Evolutionary conservation across 257 asterid genomes (phyloP).

Genomic region (Cinchona pubescens): DNA sequence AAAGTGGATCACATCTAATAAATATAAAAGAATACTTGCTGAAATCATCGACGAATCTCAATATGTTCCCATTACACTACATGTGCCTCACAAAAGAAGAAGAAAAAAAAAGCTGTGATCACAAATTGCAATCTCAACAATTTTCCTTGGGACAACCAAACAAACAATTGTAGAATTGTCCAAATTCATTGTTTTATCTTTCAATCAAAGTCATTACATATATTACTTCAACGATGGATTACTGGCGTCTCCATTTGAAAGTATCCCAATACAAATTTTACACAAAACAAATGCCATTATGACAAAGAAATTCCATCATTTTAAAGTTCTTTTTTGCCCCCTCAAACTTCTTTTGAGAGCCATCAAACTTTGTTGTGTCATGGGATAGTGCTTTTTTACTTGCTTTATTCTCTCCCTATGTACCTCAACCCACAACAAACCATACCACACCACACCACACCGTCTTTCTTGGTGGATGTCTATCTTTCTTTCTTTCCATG

Average conservation of each 20-base stretch:
- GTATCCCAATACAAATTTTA: constrained; percentile 10
- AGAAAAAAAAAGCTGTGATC: background rate
- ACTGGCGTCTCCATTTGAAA: constrained; percentile 16
- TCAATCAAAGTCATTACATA: constrained; percentile 9
- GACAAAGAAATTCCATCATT: constrained; percentile 27
- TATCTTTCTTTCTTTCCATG: constrained; percentile 17
- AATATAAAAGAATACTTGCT: background rate
- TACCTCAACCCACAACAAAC: constrained; percentile 19
- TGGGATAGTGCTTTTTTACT: constrained; percentile 18
- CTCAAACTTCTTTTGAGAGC: constrained; percentile 14
- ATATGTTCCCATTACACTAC: constrained; percentile 20
- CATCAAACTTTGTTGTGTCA: constrained; percentile 20
- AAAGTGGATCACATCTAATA: constrained; percentile 17
- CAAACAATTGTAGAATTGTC: background rate
- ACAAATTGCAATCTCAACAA: background rate
- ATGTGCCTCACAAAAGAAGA: constrained; percentile 19
- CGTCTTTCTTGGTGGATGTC: constrained; percentile 30
- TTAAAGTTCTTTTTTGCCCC: background rate
- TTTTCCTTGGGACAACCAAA: constrained; percentile 10
- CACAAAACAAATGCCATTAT: constrained; percentile 14
- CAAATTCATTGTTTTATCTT: constrained; percentile 18
- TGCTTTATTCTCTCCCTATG: constrained; percentile 26
- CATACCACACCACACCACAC: constrained; percentile 16
- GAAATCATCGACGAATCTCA: constrained; percentile 23
- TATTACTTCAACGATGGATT: background rate